Evolutionary conservation across 2,329 filamentous ascomycete species (phyloP).

Genomic region (Aspergillus viridinutans): DNA sequence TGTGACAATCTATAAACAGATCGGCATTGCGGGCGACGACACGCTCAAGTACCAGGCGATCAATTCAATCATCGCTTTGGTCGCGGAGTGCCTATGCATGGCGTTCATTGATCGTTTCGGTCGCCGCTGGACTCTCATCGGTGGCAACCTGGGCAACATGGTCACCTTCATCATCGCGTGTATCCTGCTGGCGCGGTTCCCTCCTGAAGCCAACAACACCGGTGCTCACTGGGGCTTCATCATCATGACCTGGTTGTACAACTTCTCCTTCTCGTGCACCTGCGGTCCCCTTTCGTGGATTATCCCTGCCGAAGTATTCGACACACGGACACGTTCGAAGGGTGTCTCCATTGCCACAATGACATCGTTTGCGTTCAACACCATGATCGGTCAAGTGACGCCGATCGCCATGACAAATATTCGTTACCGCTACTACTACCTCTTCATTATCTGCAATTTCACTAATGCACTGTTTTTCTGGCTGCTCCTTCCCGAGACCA

Average conservation of each 20-base stretch:
- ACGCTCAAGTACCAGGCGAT: conserved; percentile 74
- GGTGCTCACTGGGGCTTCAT: conserved; percentile 57
- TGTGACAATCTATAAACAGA: conserved; percentile 61
- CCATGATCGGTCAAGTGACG: conserved; percentile 68
- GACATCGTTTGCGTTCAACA: conserved; percentile 70
- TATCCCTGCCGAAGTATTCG: conserved; percentile 65
- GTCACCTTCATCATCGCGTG: conserved; percentile 68
- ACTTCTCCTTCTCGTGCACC: conserved; percentile 69
- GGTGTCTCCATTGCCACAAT: conserved; percentile 72
- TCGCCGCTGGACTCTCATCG: conserved; percentile 67
- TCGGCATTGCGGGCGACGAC: conserved; percentile 62
- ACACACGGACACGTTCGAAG: conserved; percentile 69
- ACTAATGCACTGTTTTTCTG: conserved; percentile 67
- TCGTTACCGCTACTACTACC: conserved; percentile 55
- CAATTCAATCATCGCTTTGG: conserved; percentile 64
- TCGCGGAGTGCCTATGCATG: conserved; percentile 67
- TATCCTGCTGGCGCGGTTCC: conserved; percentile 56
- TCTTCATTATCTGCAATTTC: conserved; percentile 66
- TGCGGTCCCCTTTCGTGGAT: conserved; percentile 65
- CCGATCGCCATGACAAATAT: conserved; percentile 55
- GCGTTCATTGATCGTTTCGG: conserved; percentile 63
- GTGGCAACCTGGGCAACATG: conserved; percentile 67
- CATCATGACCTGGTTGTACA: conserved; percentile 72
- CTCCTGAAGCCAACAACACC: conserved; percentile 49
- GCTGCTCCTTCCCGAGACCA: conserved; percentile 63